phyloP scores from a whole-genome alignment of 768 basidiomycete genomes.

The Boletus fagicola region DNA sequence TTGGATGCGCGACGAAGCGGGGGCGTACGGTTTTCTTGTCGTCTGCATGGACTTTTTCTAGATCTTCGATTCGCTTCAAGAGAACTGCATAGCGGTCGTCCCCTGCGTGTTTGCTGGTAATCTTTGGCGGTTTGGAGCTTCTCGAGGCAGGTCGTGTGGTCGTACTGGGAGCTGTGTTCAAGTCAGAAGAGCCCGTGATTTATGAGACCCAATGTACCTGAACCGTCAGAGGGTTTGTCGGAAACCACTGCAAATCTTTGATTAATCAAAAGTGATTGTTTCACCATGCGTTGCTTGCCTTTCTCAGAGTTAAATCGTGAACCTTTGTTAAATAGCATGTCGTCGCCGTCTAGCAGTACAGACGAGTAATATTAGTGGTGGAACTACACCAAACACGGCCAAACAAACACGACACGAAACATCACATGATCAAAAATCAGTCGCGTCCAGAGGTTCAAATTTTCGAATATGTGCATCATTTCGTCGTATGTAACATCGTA shows the following conservation, averaged over 20 bases:
- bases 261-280: background rate
- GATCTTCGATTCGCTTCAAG: constrained; percentile 61
- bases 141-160: constrained; percentile 26
- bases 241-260: constrained; percentile 1
- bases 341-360: background rate
- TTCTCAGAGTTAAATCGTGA: constrained; percentile 32
- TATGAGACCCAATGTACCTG: constrained; percentile 35
- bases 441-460: background rate
- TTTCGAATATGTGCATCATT: constrained; percentile 19
- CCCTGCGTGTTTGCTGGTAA: constrained; percentile 17
- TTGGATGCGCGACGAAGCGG: background rate
- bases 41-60: constrained; percentile 61
- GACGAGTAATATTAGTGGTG: background rate
- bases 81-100: constrained; percentile 54
- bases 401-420: constrained; percentile 22
- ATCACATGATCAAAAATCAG: constrained; percentile 28
- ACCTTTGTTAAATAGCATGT: constrained; percentile 47
- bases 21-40: constrained; percentile 60
- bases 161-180: constrained; percentile 33
- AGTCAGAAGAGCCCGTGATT: background rate
- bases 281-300: constrained; percentile 3
- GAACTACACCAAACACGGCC: constrained; percentile 19
- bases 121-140: constrained; percentile 23
- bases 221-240: constrained; percentile 40
- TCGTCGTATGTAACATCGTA: constrained; percentile 31